phyloP scores from a whole-genome alignment of 2,329 filamentous ascomycete species.

The Fusarium stilboides region DNA sequence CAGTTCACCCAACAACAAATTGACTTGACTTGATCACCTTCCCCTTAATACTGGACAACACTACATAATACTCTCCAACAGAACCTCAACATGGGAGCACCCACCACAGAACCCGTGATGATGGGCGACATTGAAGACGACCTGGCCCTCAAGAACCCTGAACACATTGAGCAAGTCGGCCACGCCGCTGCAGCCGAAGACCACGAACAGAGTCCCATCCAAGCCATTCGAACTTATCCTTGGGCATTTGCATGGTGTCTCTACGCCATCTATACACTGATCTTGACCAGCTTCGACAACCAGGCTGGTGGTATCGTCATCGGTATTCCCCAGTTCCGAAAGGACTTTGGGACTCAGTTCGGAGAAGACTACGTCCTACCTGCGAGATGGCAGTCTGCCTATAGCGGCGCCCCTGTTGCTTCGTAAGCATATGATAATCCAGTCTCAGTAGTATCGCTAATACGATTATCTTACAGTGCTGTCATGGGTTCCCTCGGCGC shows the following conservation, averaged over 20 bases:
- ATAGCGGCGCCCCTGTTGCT: constrained; percentile 40
- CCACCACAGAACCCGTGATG: no score
- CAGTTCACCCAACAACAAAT: no score
- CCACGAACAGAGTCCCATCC: constrained; percentile 25
- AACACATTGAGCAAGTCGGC: constrained; percentile 38
- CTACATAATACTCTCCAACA: no score
- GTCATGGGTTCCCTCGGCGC: constrained; percentile 33
- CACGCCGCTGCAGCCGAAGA: constrained; percentile 33
- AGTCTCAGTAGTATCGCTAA: neutral
- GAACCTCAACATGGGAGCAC: no score
- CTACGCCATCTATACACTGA: constrained; percentile 39
- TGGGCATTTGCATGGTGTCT: constrained; percentile 38
- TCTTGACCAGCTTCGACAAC: constrained; percentile 41
- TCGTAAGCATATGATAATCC: constrained; percentile 22
- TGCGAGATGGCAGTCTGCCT: constrained; percentile 40
- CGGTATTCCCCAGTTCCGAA: constrained; percentile 40
- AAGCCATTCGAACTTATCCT: constrained; percentile 32
- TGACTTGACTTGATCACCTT: no score
- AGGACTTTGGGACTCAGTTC: constrained; percentile 36
- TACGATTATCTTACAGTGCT: constrained; percentile 12
- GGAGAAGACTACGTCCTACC: constrained; percentile 33
- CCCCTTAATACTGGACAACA: no score
- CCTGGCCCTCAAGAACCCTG: constrained; percentile 14
- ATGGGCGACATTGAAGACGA: constrained; percentile 24
- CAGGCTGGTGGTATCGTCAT: constrained; percentile 34